phyloP scores from a whole-genome alignment of 2,329 filamentous ascomycete genomes.

The Magnaporthiopsis rhizophila region DNA sequence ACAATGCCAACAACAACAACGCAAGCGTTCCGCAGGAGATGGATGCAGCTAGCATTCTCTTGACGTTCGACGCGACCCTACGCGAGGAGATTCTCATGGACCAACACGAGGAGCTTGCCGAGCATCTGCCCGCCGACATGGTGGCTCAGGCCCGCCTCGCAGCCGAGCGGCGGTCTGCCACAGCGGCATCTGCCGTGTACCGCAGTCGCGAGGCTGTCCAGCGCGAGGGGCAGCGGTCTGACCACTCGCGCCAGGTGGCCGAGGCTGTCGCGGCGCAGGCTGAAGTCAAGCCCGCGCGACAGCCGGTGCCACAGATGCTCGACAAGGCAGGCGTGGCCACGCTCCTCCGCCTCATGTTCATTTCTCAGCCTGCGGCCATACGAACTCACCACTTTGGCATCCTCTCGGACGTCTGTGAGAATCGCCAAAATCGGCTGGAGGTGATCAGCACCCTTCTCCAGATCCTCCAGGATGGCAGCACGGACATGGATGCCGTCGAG shows the following conservation, averaged over 20 bases:
- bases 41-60: conserved; percentile 86
- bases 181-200: conserved; percentile 19
- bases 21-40: conserved; percentile 54
- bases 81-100: conserved; percentile 85
- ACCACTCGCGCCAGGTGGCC: not conserved
- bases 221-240: conserved; percentile 2
- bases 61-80: conserved; percentile 77
- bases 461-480: conserved; percentile 91
- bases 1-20: conserved; percentile 9
- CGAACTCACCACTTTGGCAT: conserved; percentile 79
- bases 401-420: conserved; percentile 86
- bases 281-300: conserved; percentile 56
- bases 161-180: conserved; percentile 28
- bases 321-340: conserved; percentile 94
- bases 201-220: conserved; percentile 16
- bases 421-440: conserved; percentile 90
- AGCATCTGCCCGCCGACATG: conserved; percentile 75
- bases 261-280: not conserved
- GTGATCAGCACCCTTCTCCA: conserved; percentile 88
- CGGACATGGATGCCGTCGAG: conserved; percentile 87
- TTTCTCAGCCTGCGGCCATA: conserved; percentile 81
- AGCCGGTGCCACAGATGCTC: conserved; percentile 88
- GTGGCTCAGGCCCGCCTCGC: conserved; percentile 77
- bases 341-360: conserved; percentile 96
- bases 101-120: conserved; percentile 80